Conservation (phyloP, 2,329 filamentous ascomycete species). For the Aspergillus oerlinghausenensis region DNA sequence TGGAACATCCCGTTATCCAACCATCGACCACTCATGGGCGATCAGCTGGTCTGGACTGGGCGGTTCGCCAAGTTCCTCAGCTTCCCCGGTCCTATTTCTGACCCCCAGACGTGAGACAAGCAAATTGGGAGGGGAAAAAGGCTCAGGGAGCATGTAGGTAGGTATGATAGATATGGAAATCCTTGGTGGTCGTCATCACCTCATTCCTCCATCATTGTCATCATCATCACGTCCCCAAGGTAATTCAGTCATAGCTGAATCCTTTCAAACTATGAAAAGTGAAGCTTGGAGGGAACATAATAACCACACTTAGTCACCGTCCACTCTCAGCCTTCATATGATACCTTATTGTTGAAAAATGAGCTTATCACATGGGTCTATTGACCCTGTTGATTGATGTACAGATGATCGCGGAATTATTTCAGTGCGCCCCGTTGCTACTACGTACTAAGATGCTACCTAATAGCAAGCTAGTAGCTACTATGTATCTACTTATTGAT, state of each 20-base stretch:
- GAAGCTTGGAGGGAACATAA: neutral
- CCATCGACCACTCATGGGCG: slow-evolving; percentile 10
- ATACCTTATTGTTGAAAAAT: neutral
- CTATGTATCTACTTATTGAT: neutral
- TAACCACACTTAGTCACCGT: neutral
- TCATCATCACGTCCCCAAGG: neutral
- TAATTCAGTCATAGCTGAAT: neutral
- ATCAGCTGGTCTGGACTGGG: slow-evolving; percentile 20
- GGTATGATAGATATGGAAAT: neutral
- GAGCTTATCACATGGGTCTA: neutral
- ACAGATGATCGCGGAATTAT: slow-evolving; percentile 5
- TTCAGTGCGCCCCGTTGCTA: neutral
- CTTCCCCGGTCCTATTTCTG: slow-evolving; percentile 16
- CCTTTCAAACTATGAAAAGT: too few relatives aligned
- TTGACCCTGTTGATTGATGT: neutral
- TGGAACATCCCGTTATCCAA: slow-evolving; percentile 8
- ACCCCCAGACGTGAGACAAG: neutral
- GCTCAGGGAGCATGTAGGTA: neutral
- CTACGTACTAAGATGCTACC: neutral
- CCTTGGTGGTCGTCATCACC: slow-evolving; percentile 5
- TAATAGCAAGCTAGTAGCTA: neutral
- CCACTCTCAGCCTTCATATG: neutral
- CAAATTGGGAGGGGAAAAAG: neutral
- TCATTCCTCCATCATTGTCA: neutral
- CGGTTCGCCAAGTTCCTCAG: slow-evolving; percentile 10